Evolutionary conservation across 345 rosid species (phyloP).

Genomic region (Xanthoceras sorbifolium): DNA sequence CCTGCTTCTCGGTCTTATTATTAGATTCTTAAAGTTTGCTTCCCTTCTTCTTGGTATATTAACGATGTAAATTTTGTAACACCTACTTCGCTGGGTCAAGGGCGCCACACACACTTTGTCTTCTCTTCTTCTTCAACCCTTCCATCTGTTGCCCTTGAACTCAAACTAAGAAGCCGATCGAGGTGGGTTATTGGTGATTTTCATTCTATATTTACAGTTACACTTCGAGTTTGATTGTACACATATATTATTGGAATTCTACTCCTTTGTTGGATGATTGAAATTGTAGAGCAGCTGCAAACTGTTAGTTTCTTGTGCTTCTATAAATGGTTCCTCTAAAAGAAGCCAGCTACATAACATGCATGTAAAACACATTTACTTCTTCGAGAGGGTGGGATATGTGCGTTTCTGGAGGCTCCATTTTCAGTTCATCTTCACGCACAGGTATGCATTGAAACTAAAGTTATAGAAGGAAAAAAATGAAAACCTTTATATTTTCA

Average conservation of each 20-base stretch:
- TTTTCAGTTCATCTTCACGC: constrained; percentile 16
- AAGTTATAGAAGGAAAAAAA: not conserved
- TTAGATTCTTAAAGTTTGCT: constrained; percentile 14
- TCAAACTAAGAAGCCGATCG: constrained; percentile 2
- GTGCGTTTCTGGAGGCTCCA: not conserved
- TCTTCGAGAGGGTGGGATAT: not conserved
- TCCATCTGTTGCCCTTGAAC: not conserved
- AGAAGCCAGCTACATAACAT: not conserved
- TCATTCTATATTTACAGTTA: not conserved
- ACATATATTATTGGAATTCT: not conserved
- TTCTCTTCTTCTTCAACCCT: constrained; percentile 8
- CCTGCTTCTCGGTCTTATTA: constrained; percentile 25
- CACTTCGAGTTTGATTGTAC: not conserved
- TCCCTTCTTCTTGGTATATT: constrained; percentile 25
- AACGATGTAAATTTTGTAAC: constrained; percentile 10
- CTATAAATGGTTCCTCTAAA: not conserved
- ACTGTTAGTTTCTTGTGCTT: not conserved
- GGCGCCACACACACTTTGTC: not conserved
- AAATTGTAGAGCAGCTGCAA: not conserved
- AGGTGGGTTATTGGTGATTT: constrained; percentile 4
- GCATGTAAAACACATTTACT: not conserved
- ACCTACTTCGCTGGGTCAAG: constrained; percentile 21
- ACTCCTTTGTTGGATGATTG: not conserved
- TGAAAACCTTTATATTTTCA: not conserved
- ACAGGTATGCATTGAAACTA: constrained; percentile 28